These are phyloP conservation scores for Exophiala xenobiotica DNA, from an alignment of 2,329 filamentous ascomycete genomes.

Conservation along the genomic window DNA sequence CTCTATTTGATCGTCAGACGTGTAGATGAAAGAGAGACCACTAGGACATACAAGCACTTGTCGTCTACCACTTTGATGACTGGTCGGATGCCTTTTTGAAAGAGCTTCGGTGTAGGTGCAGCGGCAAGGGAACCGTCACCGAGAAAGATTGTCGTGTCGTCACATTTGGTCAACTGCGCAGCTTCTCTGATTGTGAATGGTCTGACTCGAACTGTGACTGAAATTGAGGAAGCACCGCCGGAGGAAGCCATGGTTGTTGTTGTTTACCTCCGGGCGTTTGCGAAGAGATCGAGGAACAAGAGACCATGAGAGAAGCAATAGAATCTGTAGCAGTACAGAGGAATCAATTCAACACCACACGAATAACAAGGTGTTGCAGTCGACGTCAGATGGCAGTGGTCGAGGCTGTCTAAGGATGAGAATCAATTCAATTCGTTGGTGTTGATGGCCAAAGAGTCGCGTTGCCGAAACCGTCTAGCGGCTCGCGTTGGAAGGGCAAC, in stretches of 20 bases:
- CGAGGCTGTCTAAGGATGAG: slow-evolving; percentile 1
- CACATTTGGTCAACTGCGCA: slow-evolving; percentile 73
- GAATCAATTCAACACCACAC: neutral
- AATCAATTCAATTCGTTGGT: neutral
- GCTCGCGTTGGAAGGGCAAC: too few relatives aligned
- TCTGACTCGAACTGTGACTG: slow-evolving; percentile 59
- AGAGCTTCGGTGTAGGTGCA: slow-evolving; percentile 77
- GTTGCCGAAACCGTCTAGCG: too few relatives aligned
- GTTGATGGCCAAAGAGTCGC: neutral
- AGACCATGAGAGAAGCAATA: slow-evolving; percentile 12
- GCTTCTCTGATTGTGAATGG: slow-evolving; percentile 85
- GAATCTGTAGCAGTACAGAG: neutral
- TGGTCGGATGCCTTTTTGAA: slow-evolving; percentile 79
- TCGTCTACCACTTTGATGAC: slow-evolving; percentile 97
- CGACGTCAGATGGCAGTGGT: slow-evolving; percentile 10
- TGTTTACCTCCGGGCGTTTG: slow-evolving; percentile 3
- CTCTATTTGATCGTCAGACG: too few relatives aligned
- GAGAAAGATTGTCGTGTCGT: slow-evolving; percentile 89
- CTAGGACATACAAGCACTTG: slow-evolving; percentile 90
- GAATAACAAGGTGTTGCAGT: slow-evolving; percentile 2
- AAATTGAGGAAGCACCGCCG: slow-evolving; percentile 51
- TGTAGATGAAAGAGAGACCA: too few relatives aligned
- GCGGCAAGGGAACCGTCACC: slow-evolving; percentile 94
- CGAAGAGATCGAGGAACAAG: neutral
- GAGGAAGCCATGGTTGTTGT: slow-evolving; percentile 38